phyloP scores from a whole-genome alignment of 257 asterid species.

The Capsicum baccatum region DNA sequence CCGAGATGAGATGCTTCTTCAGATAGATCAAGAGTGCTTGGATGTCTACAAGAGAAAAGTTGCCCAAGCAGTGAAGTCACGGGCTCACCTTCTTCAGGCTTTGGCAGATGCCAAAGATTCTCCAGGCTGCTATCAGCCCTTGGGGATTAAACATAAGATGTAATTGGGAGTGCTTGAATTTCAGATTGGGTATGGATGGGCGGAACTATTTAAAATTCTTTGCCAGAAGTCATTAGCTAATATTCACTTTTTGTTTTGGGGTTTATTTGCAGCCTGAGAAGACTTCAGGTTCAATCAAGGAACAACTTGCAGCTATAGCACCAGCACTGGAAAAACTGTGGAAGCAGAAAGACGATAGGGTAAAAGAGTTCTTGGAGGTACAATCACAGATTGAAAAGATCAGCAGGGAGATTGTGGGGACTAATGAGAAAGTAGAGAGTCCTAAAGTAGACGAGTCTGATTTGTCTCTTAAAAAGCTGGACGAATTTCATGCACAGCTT shows the following conservation, averaged over 20 bases:
- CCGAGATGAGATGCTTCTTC: slow-evolving; percentile 78
- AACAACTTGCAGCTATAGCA: slow-evolving; percentile 86
- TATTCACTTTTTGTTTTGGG: not conserved
- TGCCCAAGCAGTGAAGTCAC: slow-evolving; percentile 79
- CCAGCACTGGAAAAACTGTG: slow-evolving; percentile 82
- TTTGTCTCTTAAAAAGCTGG: slow-evolving; percentile 75
- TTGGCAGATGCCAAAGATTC: slow-evolving; percentile 85
- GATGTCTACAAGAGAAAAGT: slow-evolving; percentile 90
- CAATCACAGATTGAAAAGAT: slow-evolving; percentile 83
- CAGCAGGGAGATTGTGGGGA: slow-evolving; percentile 77
- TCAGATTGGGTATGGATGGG: slow-evolving; percentile 9
- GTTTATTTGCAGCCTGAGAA: slow-evolving; percentile 69
- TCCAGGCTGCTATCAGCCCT: slow-evolving; percentile 76
- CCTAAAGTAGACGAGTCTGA: slow-evolving; percentile 77
- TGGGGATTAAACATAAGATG: slow-evolving; percentile 72
- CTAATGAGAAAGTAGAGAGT: slow-evolving; percentile 54
- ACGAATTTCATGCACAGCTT: slow-evolving; percentile 77
- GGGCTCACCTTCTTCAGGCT: slow-evolving; percentile 77
- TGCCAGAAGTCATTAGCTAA: not conserved
- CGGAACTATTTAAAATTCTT: not conserved
- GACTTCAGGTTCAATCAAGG: slow-evolving; percentile 82
- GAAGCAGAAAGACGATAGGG: slow-evolving; percentile 82
- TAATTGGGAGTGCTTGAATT: slow-evolving; percentile 58
- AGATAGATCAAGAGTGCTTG: slow-evolving; percentile 85
- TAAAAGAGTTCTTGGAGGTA: slow-evolving; percentile 78